Base-by-base conservation (phyloP, 2,329 filamentous ascomycete species). In the Davidsoniella virescens region DNA sequence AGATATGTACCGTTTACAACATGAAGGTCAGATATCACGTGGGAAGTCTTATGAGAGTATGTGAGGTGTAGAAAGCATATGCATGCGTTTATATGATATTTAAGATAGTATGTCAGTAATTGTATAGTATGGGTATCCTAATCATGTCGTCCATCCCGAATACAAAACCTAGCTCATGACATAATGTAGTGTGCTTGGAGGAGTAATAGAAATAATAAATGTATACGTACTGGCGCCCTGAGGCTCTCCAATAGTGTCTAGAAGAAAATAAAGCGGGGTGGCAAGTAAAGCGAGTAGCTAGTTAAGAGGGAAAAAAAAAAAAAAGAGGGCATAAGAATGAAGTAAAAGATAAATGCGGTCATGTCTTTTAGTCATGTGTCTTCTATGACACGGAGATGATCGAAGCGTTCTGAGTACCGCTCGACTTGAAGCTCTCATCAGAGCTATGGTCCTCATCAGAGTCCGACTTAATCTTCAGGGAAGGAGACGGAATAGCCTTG, bases 361-460 rank as follows among this genome's bases (percentile, higher is more conserved):
- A 44, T 33, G 26, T 33, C 26, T 33, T 33, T 33, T 33, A 33
- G 26, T 43, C 40, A 51, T 17, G 16, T 5, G 44, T 46, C 44
- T 9, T 40, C 38, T 49, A 49, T 5, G 47, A 47, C 37, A 50
- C 43, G 17, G 39, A 41, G 26, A 53, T 44, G 37, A 43, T 47
- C 38, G 38, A 40, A 47, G 37, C 47, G 51, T 47, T 53, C 47
- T 53, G 51, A 38, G 47, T 53, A 47, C 42, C 51, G 51, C 36
- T 43, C 23, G 51, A 53, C 44, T 50, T 53, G 26, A 53, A 50
- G 47, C 51, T 53, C 14, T 40, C 44, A 25, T 53, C 51, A 12
- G 51, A 53, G 39, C 44, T 47, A 7, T 47, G 38, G 26, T 43
- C 44, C 17, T 47, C 47, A 7, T 48, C 50, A n/a, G 50, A 49